Base-by-base conservation (phyloP, 2,329 filamentous ascomycete species). In the Diaporthe velutina region DNA sequence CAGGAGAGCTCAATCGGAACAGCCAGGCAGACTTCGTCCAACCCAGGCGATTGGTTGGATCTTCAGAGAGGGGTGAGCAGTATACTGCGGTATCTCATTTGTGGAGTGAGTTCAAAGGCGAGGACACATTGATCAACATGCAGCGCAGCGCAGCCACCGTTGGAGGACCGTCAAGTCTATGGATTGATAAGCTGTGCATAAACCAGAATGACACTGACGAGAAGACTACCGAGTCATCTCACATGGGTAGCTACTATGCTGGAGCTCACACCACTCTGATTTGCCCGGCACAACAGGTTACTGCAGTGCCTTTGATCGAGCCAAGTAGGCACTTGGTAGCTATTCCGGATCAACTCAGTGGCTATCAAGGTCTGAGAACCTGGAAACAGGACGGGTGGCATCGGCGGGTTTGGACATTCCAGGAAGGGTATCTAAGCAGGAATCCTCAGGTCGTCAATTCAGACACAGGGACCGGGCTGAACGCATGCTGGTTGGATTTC, bases 211-310 rank as follows among this genome's bases (percentile, higher is more conserved):
- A 57, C 35, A 57, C 30, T 57, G 54, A 57, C 4, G 54, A 57
- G 54, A 57, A 57, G 30, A 19, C 54, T 7, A 35, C 0, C 30
- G 54, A 57, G 54, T 1, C 35, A n/a, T 57, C 54, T 35, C 54
- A 57, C 54, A 57, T 57, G 30, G 54, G 54, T 57, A 57, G 54
- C 30, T 57, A 57, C 54, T 57, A 33, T 57, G 54, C 54, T n/a
- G 54, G 54, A 30, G 54, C 54, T 7, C 54, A 57, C 1, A 57
- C 54, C 54, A 57, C 54, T 57, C 19, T 57, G 19, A 57, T 57
- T 22, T 57, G 54, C 35, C 54, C 54, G 4, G 54, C 30, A 57
- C 54, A 35, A 7, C 54, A 57, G 54, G 54, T 57, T 57, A 7
- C 54, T n/a, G 30, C 30, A 4, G 54, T 57, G 54, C 54, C 54